A percentile compares a stretch with the other conserved stretches of the same genome.
Evolutionary conservation across 2,329 filamentous ascomycete species (phyloP).

Genomic region (Talaromyces sp.): DNA sequence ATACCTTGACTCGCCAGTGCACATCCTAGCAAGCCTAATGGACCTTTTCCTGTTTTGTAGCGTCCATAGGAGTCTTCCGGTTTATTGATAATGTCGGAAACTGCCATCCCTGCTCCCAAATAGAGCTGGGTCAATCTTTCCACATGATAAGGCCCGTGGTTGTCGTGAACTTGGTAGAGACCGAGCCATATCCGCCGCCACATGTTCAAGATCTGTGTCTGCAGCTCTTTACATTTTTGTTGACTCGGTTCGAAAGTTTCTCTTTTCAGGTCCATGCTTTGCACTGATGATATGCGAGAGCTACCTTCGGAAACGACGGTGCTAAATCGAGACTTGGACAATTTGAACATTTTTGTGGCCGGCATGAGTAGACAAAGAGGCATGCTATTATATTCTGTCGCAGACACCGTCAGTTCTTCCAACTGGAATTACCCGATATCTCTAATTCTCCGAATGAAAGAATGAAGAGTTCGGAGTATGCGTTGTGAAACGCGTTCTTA

Average conservation of each 20-base stretch:
- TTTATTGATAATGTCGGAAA: not conserved
- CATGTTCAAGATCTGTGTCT: constrained; percentile 20
- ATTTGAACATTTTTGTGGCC: constrained; percentile 13
- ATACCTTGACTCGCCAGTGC: constrained; percentile 21
- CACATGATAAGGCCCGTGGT: constrained; percentile 19
- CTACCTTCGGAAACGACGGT: constrained; percentile 10
- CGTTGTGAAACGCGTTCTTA: not conserved
- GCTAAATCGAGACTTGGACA: constrained; percentile 10
- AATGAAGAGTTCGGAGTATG: not conserved
- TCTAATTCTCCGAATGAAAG: not conserved
- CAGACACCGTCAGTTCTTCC: not conserved
- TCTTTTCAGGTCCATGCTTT: constrained; percentile 6
- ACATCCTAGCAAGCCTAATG: constrained; percentile 18
- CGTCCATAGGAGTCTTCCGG: not conserved
- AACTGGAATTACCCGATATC: not conserved
- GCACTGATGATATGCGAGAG: constrained; percentile 8
- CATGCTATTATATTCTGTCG: not conserved
- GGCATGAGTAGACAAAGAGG: not conserved
- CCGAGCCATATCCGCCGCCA: constrained; percentile 24
- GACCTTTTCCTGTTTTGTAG: constrained; percentile 4
- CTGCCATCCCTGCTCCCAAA: constrained; percentile 21
- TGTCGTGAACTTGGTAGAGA: constrained; percentile 22
- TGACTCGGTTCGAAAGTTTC: not conserved
- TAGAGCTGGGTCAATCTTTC: constrained; percentile 22
- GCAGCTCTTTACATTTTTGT: constrained; percentile 19